Base-by-base conservation (phyloP, 441 rosid genomes). In the Gossypium lobatum region DNA sequence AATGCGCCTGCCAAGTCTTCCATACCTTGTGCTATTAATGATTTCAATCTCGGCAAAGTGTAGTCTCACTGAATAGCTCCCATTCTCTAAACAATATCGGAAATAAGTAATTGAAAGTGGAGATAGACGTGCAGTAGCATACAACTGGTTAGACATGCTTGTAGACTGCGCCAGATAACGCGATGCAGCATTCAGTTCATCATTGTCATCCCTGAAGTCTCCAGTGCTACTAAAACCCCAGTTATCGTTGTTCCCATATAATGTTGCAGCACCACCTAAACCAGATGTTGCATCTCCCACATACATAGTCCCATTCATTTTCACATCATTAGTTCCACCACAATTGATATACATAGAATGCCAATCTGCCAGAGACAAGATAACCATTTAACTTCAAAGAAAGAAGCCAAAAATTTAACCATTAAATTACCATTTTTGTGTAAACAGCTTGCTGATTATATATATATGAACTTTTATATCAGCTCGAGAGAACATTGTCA, bases 71-170 rank as follows among this genome's bases (percentile, higher is more conserved):
- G 64, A 76, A 80, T 88, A 89, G 46, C 39, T 79, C 59, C 92
- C 85, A 71, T 86, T 86, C 75, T 67, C 80, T 74, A 91, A 80
- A 85, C 96, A 91, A 46, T 83, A 84, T 68, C 79, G 87, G 76
- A 79, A 88, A 75, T 88, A 88, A 57, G 92, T 87, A 21, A 90
- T 87, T 1, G 92, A 85, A 17, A 84, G 53, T 11, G 93, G 92
- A 76, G 93, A 80, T 31, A 81, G 72, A 9, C 92, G 83, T 14
- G 92, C 89, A 6, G 88, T 76, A 46, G 64, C 62, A 80, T 85
- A 85, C 21, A 87, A 61, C 18, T 77, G 84, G 72, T 77, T 57
- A 2, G 83, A 53, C 75, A 78, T 75, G 31, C 21, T 46, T 78
- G 84, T 46, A 48, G 85, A 55, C 20, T 85, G 48, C 17, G 48